These are phyloP conservation scores for Vitis labrusca DNA, from an alignment of 164 flowering plant genomes.

Conservation along the genomic window DNA sequence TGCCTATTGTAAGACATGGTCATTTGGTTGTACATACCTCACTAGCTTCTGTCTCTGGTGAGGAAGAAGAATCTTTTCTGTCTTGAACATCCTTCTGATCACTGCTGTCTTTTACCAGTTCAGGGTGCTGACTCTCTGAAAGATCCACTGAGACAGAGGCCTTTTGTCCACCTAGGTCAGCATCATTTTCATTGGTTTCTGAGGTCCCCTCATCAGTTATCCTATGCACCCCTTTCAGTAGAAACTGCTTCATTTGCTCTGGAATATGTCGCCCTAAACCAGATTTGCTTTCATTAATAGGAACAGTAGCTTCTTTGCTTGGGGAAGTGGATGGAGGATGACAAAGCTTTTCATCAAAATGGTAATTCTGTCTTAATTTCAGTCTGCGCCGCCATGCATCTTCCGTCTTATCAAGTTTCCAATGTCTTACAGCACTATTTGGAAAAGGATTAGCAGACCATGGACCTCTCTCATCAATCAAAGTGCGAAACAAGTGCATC, in stretches of 20 bases:
- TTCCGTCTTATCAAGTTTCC: slow-evolving; percentile 98
- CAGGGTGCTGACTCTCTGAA: slow-evolving; percentile 37
- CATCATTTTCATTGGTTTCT: slow-evolving; percentile 51
- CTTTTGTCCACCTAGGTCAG: slow-evolving; percentile 35
- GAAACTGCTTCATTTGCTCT: slow-evolving; percentile 79
- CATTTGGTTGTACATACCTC: slow-evolving; percentile 51
- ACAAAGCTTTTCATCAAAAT: slow-evolving; percentile 85
- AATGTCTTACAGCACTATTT: slow-evolving; percentile 57
- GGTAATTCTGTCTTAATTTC: slow-evolving; percentile 86
- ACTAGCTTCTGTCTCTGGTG: slow-evolving; percentile 58
- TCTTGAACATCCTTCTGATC: slow-evolving; percentile 56
- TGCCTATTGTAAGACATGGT: background rate
- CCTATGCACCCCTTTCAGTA: slow-evolving; percentile 78
- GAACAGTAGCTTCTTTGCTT: slow-evolving; percentile 29
- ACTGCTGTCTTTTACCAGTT: slow-evolving; percentile 35
- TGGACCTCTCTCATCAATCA: slow-evolving; percentile 99
- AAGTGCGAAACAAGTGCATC: slow-evolving; percentile 82
- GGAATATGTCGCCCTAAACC: slow-evolving; percentile 62
- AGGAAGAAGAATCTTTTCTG: slow-evolving; percentile 50
- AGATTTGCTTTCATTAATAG: slow-evolving; percentile 44
- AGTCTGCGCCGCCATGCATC: slow-evolving; percentile 89
- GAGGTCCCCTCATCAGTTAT: slow-evolving; percentile 72
- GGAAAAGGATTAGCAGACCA: slow-evolving; percentile 98
- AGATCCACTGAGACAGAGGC: slow-evolving; percentile 31
- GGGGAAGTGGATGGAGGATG: slow-evolving; percentile 48